Evolutionary conservation across 2,329 filamentous ascomycete genomes (phyloP).

Genomic region (Aureobasidium sp.): DNA sequence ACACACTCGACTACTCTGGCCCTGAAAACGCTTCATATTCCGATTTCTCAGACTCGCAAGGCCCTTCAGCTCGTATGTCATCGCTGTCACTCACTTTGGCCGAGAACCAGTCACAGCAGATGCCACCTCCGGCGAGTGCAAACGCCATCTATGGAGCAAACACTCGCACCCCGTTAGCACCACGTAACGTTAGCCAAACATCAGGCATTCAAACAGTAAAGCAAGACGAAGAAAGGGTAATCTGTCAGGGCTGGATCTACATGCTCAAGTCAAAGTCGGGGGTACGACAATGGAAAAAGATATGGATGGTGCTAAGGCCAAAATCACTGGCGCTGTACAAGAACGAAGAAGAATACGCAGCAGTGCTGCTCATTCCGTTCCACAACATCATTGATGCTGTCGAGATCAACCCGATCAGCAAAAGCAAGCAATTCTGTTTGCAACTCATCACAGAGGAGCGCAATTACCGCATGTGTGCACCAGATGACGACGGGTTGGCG

Average conservation of each 20-base stretch:
- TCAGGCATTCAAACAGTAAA: constrained; percentile 47
- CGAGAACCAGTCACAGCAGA: constrained; percentile 19
- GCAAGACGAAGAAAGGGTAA: constrained; percentile 74
- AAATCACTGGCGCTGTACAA: constrained; percentile 87
- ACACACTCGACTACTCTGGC: constrained; percentile 53
- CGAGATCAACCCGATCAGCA: constrained; percentile 81
- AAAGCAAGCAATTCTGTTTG: constrained; percentile 77
- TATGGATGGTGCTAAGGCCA: constrained; percentile 86
- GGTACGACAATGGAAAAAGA: constrained; percentile 86
- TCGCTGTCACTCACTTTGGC: constrained; percentile 25
- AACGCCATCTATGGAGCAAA: constrained; percentile 28
- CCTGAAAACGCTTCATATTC: constrained; percentile 71
- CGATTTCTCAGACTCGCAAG: constrained; percentile 59
- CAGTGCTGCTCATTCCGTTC: constrained; percentile 73
- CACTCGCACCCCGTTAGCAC: constrained; percentile 22
- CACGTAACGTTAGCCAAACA: constrained; percentile 55
- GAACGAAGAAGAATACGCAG: constrained; percentile 81
- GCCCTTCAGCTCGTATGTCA: constrained; percentile 27
- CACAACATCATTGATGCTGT: constrained; percentile 78
- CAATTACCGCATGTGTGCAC: constrained; percentile 48
- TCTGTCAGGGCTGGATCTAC: constrained; percentile 88
- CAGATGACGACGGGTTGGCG: constrained; percentile 73
- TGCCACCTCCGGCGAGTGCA: constrained; percentile 25
- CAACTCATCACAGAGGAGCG: constrained; percentile 91
- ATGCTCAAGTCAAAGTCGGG: constrained; percentile 76